Base-by-base conservation (phyloP, 2,329 filamentous ascomycete genomes). In the Venturia effusa region DNA sequence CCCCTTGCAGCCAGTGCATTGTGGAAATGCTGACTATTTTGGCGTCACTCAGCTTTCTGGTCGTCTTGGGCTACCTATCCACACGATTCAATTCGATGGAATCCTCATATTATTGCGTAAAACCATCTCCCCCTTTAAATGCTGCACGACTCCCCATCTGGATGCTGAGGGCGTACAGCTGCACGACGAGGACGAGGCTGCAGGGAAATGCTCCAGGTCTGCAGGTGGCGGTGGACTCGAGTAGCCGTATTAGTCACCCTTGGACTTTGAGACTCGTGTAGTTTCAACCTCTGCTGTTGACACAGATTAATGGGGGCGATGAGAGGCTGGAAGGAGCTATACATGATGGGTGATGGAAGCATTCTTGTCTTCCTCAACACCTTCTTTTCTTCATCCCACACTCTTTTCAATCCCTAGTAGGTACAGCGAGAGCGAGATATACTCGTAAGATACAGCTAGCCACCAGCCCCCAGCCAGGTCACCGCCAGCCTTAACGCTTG, bases 401-500 rank as follows among this genome's bases (percentile, higher is more conserved):
- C 45, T 27, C 45, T 27, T 22, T 45, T 30, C 22, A 48, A 13
- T 51, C 10, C n/a, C 43, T 19, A 39, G 15, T 39, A 37, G 11
- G 34, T 37, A 37, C n/a, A n/a, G n/a, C n/a, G n/a, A n/a, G n/a
- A n/a, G n/a, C n/a, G n/a, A n/a, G n/a, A n/a, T n/a, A n/a, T n/a
- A n/a, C n/a, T n/a, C n/a, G n/a, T n/a, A n/a, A 39, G 10, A 39
- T 39, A 39, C n/a, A 19, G 19, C 17, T 22, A 3, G 45, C 60
- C 65, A 71, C 62, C 74, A 71, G 66, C 74, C 75, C 37, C 37
- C 5, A 37, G 34, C 11, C 34, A 37, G n/a, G n/a, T 37, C 34
- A 45, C 41, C 19, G 17, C 19, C 30, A 57, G 51, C 51, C 51
- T 34, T 34, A 34, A 17, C 51, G 51, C 51, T 34, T 57, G 27